Evolutionary conservation across 495 filamentous ascomycete genomes (phyloP), one percentile per base, ranked within the genome.

Genomic region (Daldinia vernicosa): DNA sequence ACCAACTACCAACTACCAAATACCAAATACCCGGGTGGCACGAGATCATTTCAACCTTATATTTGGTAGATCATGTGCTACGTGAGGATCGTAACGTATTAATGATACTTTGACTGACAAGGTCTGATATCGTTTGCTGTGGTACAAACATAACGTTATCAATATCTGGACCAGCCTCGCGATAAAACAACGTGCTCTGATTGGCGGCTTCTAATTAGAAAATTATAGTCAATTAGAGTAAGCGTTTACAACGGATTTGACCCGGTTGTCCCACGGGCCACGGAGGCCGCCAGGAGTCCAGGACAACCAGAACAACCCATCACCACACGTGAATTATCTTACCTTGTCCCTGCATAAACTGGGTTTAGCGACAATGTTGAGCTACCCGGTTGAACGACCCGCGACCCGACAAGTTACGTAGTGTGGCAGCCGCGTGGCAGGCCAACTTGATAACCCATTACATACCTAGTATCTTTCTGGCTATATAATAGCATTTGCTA

Each of bases 111-210:
- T 35, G 2, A 35, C 33, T 35, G 33, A 35, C 12, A 35, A 14
- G 33, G 33, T 35, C 51, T 27, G 15, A 53, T 53, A 17, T 53
- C 51, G 51, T 30, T 53, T 53, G 24, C 51, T 53, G 51, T 26
- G 17, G 27, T 28, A 69, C 60, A 69, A 69, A 63, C 66, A 57
- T 35, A 47, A 45, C 60, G 53, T 69, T 56, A 69, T 62, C 51
- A 55, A 60, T 47, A 45, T 19, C 40, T 22, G 11, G 22, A 56
- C 63, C 63, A 60, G 32, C 51, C 39, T 56, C 54, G 57, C 53
- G 30, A 7, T 50, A 28, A 39, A 39, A 47, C 22, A 11, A 35
- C 19, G 32, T 56, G 27, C 22, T 35, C 7, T 68, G 50, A 68
- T 68, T 68, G 66, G 57, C 28, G 8, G 8, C 28, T 43, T 12